Evolutionary conservation across 768 basidiomycete species (phyloP), one percentile per base, ranked within the genome.

Genomic region (Termitomyces sp.): DNA sequence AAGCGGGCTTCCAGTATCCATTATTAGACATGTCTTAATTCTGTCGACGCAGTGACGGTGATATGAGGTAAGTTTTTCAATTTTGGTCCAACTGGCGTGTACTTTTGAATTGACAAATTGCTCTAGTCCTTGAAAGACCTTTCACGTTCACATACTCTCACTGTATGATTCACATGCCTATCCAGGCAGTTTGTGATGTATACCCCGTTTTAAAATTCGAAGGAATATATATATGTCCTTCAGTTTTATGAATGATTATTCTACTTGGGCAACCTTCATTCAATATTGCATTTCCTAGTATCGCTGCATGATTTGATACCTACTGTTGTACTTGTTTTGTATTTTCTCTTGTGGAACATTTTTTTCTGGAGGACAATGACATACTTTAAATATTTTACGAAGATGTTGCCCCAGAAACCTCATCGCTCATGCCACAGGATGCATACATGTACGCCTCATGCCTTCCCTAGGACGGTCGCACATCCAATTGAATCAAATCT

Each of bases 1-100:
- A 82, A 81, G 67, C 68, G 79, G 55, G 71, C 80, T 44, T 79
- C 57, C 8, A 43, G 38, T 3, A 22, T 28, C 22, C 28, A 52
- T 16, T 47, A 57, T 24, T 13, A 46, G 16, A 38, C 28, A 9
- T 7, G 32, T 22, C 16, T 26, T 9, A 40, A 28, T 7, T 13
- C 18, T 52, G 11, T 9, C 16, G 6, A 22, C 16, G 26, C 24
- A 36, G 26, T n/a, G n/a, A 40, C 2, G 51, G 38, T 26, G 11
- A 40, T 40, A 3, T 52, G 18, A 52, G 26, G 36, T 13, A 26
- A n/a, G 11, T 11, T 28, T 38, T 28, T 18, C n/a, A 3, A 11
- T 3, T 22, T 28, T 28, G 26, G 22, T 9, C 16, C 20, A 7
- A 3, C 20, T 24, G 16, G 3, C 5, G 10, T 40, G 24, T n/a